phyloP scores from a whole-genome alignment of 352 stramenopile species.

The Globisporangium spinosum region DNA sequence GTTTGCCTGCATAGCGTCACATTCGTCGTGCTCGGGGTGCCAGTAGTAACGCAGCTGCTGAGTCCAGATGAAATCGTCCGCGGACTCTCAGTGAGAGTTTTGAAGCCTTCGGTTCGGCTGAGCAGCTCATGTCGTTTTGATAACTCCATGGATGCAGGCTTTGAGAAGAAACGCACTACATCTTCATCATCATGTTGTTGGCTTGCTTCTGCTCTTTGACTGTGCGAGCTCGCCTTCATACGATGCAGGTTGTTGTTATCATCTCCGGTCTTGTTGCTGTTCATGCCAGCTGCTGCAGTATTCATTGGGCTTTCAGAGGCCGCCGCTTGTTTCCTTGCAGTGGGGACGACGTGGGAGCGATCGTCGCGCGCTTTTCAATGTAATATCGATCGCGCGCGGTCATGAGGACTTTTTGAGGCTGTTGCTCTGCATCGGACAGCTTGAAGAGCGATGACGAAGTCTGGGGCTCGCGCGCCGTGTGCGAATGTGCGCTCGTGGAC shows the following conservation, averaged over 20 bases:
- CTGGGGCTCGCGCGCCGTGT: constrained; percentile 20
- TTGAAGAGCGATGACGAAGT: not conserved
- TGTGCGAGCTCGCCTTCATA: not conserved
- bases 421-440: not conserved
- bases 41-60: constrained; percentile 82
- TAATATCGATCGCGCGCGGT: constrained; percentile 62
- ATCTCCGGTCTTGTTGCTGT: not conserved
- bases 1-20: constrained; percentile 57
- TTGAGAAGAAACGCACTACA: constrained; percentile 4
- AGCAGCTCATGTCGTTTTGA: constrained; percentile 42
- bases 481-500: constrained; percentile 9
- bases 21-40: constrained; percentile 60
- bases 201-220: not conserved
- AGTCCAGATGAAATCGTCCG: constrained; percentile 63
- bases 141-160: constrained; percentile 1
- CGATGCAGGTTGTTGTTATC: not conserved
- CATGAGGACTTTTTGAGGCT: constrained; percentile 38
- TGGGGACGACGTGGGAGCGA: constrained; percentile 25
- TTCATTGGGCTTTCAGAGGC: not conserved
- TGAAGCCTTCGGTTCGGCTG: constrained; percentile 39
- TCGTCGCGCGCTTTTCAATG: constrained; percentile 45
- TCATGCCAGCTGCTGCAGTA: not conserved
- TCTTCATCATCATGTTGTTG: not conserved
- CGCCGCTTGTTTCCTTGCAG: constrained; percentile 11
- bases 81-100: constrained; percentile 60